Percentiles rank a stretch among this genome's conserved stretches.
Evolutionary conservation across 23 red algal species (phyloP).

Genomic region (Gracilaria vermiculophylla): DNA sequence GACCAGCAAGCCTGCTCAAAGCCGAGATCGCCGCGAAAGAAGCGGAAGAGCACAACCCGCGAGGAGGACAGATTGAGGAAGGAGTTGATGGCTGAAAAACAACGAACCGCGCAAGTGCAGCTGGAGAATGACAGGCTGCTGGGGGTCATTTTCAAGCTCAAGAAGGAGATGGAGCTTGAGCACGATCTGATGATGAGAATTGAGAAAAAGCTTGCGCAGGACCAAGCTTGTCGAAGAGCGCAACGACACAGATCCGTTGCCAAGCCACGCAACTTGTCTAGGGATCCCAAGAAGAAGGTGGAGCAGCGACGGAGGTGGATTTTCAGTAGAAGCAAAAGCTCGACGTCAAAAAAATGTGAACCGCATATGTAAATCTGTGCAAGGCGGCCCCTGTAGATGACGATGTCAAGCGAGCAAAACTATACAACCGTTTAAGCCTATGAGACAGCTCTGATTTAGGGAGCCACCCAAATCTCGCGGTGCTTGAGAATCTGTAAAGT

Average conservation of each 20-base stretch:
- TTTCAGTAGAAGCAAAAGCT: neutral
- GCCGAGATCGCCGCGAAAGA: neutral
- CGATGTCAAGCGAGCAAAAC: too few species aligned
- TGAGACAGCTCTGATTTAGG: too few species aligned
- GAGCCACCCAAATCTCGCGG: too few species aligned
- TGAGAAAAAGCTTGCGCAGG: neutral
- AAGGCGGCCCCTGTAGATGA: too few species aligned
- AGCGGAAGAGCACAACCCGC: neutral
- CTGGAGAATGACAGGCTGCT: slow-evolving; percentile 10
- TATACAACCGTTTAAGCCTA: too few species aligned
- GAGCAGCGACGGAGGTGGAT: neutral
- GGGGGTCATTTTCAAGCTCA: slow-evolving; percentile 3
- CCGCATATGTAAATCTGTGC: too few species aligned
- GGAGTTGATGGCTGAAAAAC: slow-evolving; percentile 8
- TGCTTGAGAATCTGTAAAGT: too few species aligned
- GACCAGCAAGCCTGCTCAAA: too few species aligned
- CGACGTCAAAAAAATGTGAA: neutral
- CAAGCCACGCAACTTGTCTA: neutral
- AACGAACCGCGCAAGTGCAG: neutral
- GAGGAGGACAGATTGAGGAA: neutral
- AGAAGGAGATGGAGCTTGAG: neutral
- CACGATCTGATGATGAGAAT: neutral
- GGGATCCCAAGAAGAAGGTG: neutral
- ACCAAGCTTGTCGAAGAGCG: neutral
- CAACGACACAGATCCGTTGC: neutral